Conservation (phyloP, 2,329 filamentous ascomycete species). For the Xylaria sp. region DNA sequence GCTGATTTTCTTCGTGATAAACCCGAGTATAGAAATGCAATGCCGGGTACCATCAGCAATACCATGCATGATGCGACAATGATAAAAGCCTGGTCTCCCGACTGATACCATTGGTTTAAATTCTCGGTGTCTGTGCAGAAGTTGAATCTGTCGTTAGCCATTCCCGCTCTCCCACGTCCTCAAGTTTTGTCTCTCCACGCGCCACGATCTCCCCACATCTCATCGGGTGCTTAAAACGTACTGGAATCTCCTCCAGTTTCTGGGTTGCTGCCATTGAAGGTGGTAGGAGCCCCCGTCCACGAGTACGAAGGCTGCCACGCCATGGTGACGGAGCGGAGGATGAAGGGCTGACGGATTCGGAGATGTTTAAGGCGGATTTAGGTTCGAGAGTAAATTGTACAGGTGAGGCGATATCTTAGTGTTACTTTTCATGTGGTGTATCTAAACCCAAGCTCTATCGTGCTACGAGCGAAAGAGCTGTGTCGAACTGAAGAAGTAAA, state of each 20-base stretch:
- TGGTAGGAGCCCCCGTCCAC: conserved; percentile 66
- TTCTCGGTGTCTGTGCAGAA: conserved; percentile 75
- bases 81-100: conserved; percentile 95
- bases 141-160: conserved; percentile 32
- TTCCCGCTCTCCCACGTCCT: not conserved
- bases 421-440: not conserved
- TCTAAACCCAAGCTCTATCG: not conserved
- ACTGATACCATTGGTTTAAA: conserved; percentile 93
- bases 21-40: conserved; percentile 97
- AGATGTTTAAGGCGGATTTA: not conserved
- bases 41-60: conserved; percentile 94
- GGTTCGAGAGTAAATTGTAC: conserved; percentile 6
- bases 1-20: conserved; percentile 98
- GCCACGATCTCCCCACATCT: conserved; percentile 15
- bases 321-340: conserved; percentile 54
- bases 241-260: conserved; percentile 80
- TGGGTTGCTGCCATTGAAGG: conserved; percentile 72
- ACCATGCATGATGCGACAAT: conserved; percentile 92
- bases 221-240: conserved; percentile 60
- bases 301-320: conserved; percentile 61
- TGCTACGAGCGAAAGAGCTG: not conserved
- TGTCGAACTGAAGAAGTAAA: conserved; percentile 3
- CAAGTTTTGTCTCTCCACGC: conserved; percentile 8
- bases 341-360: conserved; percentile 6
- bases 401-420: not conserved